phyloP scores from a whole-genome alignment of 768 basidiomycete species.

The Suillus americanus region DNA sequence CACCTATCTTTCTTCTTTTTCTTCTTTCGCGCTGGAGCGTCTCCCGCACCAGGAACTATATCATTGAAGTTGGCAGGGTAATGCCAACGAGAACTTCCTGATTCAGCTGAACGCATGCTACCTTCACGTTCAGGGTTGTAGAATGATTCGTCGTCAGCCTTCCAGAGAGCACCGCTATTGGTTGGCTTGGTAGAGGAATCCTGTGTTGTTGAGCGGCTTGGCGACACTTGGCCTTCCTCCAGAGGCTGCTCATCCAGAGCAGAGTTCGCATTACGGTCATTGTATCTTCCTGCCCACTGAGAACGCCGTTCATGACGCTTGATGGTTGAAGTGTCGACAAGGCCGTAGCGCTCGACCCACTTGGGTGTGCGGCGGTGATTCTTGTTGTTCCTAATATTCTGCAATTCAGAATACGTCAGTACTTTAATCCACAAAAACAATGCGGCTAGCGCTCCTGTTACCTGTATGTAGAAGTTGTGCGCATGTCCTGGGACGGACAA shows the following conservation, averaged over 20 bases:
- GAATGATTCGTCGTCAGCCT: conserved; percentile 71
- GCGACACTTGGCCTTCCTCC: conserved; percentile 76
- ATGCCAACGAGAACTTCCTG: conserved; percentile 66
- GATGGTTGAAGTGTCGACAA: conserved; percentile 78
- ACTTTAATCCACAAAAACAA: not conserved
- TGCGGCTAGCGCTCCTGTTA: conserved; percentile 23
- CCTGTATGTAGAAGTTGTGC: conserved; percentile 94
- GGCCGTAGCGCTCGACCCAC: conserved; percentile 89
- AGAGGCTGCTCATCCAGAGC: conserved; percentile 68
- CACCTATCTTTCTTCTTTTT: conserved; percentile 86
- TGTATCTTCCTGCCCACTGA: conserved; percentile 86
- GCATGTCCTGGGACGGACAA: conserved; percentile 58
- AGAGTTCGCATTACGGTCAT: conserved; percentile 73
- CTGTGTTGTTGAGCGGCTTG: conserved; percentile 13
- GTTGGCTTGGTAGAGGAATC: conserved; percentile 14
- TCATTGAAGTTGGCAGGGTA: conserved; percentile 87
- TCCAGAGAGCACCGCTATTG: conserved; percentile 63
- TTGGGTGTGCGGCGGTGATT: conserved; percentile 91
- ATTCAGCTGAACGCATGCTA: conserved; percentile 35
- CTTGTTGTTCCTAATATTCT: conserved; percentile 97
- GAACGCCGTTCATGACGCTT: conserved; percentile 77
- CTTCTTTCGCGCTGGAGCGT: conserved; percentile 51
- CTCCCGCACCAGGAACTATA: conserved; percentile 39
- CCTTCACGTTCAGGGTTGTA: conserved; percentile 49
- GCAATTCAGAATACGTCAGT: conserved; percentile 11